Percentiles rank a stretch among this genome's conserved stretches.
These are phyloP conservation scores for Breynia disticha DNA, from an alignment of 441 rosid species.

Conservation along the genomic window DNA sequence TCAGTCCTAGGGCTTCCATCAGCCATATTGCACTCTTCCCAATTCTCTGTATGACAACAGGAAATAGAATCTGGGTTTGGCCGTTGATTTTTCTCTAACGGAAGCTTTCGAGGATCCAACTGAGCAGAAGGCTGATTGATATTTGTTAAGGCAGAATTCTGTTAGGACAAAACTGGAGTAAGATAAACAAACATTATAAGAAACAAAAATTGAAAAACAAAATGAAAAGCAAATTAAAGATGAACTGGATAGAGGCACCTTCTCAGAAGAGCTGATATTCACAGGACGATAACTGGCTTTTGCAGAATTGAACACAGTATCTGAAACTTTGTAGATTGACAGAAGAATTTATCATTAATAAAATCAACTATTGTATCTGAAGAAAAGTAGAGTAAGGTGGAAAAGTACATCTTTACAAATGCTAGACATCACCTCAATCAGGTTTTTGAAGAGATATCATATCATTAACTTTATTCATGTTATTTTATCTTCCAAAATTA, in stretches of 20 bases:
- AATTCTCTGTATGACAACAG: slow-evolving; percentile 30
- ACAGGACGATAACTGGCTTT: slow-evolving; percentile 18
- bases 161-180: slow-evolving; percentile 5
- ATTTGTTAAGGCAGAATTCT: slow-evolving; percentile 17
- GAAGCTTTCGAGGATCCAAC: slow-evolving; percentile 24
- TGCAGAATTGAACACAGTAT: slow-evolving; percentile 19
- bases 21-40: slow-evolving; percentile 56
- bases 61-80: slow-evolving; percentile 24
- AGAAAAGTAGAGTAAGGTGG: no score
- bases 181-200: slow-evolving; percentile 3
- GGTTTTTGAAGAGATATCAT: no score
- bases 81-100: slow-evolving; percentile 26
- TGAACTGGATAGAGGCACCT: slow-evolving; percentile 13
- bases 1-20: slow-evolving; percentile 90
- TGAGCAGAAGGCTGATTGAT: slow-evolving; percentile 16
- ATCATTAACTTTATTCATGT: no score
- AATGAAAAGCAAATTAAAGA: slow-evolving; percentile 2
- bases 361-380: no score
- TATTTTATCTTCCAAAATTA: no score
- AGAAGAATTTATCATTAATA: not conserved
- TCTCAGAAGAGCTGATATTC: slow-evolving; percentile 16
- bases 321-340: slow-evolving; percentile 17
- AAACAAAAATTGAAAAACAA: slow-evolving; percentile 4
- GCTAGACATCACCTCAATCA: no score
- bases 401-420: no score